A percentile compares a stretch with the other conserved stretches of the same genome.
These are phyloP conservation scores for Codiaeum variegatum DNA, from an alignment of 441 rosid genomes.

Conservation along the genomic window DNA sequence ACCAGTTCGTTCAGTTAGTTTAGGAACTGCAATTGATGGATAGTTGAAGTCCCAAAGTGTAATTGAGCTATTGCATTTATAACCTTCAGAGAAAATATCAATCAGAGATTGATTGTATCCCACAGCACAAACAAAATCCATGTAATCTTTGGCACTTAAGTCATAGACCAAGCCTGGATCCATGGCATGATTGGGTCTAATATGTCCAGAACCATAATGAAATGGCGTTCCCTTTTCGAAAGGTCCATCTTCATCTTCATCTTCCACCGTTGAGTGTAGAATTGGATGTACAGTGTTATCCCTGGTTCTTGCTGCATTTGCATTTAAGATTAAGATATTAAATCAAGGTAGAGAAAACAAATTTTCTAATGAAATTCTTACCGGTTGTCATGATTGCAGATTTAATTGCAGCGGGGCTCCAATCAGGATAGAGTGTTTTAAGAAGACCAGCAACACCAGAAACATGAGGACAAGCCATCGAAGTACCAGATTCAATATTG, in stretches of 20 bases:
- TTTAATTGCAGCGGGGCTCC: constrained; percentile 57
- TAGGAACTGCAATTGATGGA: constrained; percentile 53
- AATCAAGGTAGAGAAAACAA: too few relatives aligned
- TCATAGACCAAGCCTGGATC: constrained; percentile 69
- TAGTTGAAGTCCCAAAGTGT: too few relatives aligned
- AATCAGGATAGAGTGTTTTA: constrained; percentile 41
- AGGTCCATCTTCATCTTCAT: too few relatives aligned
- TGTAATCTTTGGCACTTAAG: constrained; percentile 37
- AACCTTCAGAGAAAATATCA: too few relatives aligned
- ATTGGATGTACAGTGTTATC: constrained; percentile 49
- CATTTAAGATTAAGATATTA: neutral
- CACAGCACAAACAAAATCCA: constrained; percentile 48
- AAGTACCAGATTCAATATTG: constrained; percentile 41
- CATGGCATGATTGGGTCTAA: constrained; percentile 57
- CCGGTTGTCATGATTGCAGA: constrained; percentile 66
- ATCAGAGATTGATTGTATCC: too few relatives aligned
- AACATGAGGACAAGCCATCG: constrained; percentile 72
- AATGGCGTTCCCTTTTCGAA: too few relatives aligned
- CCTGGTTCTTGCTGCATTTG: constrained; percentile 44
- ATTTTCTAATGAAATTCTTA: too few relatives aligned
- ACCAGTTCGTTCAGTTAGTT: constrained; percentile 28
- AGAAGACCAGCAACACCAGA: constrained; percentile 56
- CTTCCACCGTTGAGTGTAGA: too few relatives aligned
- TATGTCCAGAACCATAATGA: constrained; percentile 56
- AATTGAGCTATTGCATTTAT: too few relatives aligned